These are phyloP conservation scores for Tetratostichococcus sp. DNA, from an alignment of 139 green algal species.

Conservation along the genomic window DNA sequence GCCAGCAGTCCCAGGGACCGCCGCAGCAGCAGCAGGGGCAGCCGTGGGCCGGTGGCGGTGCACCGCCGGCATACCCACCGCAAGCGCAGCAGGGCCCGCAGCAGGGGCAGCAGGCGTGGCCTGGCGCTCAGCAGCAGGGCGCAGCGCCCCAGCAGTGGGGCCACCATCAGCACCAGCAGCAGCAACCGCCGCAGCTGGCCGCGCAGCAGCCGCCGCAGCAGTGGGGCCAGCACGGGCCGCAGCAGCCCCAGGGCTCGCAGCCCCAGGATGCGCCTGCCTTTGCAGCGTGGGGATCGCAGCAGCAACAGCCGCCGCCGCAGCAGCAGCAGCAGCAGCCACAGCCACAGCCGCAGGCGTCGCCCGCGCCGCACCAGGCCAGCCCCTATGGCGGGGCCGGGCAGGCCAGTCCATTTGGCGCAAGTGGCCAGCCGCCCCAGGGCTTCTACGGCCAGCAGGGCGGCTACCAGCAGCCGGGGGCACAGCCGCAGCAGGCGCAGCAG, in stretches of 20 bases:
- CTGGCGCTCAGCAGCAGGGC: neutral
- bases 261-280: neutral
- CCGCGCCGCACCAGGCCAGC: neutral
- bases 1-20: no score
- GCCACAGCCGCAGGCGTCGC: neutral
- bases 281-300: neutral
- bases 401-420: neutral
- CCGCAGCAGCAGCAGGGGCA: no score
- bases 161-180: constrained; percentile 4
- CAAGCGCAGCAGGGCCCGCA: no score
- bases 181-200: neutral
- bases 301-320: neutral
- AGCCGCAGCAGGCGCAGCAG: neutral
- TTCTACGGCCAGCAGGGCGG: neutral
- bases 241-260: neutral
- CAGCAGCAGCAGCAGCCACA: no score
- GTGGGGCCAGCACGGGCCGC: neutral
- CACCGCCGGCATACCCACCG: no score
- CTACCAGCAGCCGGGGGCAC: neutral
- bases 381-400: neutral
- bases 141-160: neutral
- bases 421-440: no score
- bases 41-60: no score
- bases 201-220: neutral
- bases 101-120: neutral